Base-by-base conservation (phyloP, 192 early-diverging fungal species). In the Chytriomyces sp. region DNA sequence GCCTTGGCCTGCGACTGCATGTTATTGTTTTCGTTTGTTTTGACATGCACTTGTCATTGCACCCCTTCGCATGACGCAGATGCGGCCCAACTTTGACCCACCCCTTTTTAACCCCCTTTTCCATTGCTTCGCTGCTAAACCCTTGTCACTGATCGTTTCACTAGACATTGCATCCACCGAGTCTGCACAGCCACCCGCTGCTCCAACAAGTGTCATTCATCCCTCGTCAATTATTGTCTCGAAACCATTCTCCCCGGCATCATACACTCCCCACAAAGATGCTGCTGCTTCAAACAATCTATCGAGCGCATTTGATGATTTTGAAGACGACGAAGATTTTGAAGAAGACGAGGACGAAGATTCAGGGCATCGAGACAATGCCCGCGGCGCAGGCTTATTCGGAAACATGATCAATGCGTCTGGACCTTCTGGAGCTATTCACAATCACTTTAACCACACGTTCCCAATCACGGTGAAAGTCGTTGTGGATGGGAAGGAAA, bases 301-400 rank as follows among this genome's bases (percentile, higher is more conserved):
- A 6, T 60, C 77, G 13, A 83, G 82, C 45, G 75, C 77, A 18
- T 82, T 83, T 45, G 83, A 81, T 23, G 81, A 83, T 60, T 53
- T 77, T 35, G 76, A 75, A 9, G 77, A 77, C 5, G 72, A 79
- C 60, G 69, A 77, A 18, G 80, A 77, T 5, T 81, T 86, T 45
- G 82, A 86, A 20, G 82, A 85, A n/a, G 77, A 82, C 28, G 82
- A 88, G 9, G 81, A 72, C 4, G 78, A 77, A 28, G 68, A 50
- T 57, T n/a, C 49, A 8, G 43, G 53, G 20, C 28, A 77, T 9
- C 11, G 73, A 67, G 53, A 13, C 71, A 74, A 46, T 16, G 50
- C 50, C 44, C 45, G 53, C 50, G 57, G 18, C 53, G 48, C 49
- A 6, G 50, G 50, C 6, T 45, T 74, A 8, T 20, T 69, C 78